Percentiles rank a stretch among this genome's conserved stretches.
phyloP scores from a whole-genome alignment of 2,329 filamentous ascomycete genomes.

The Pseudophaeomoniella oleicola region DNA sequence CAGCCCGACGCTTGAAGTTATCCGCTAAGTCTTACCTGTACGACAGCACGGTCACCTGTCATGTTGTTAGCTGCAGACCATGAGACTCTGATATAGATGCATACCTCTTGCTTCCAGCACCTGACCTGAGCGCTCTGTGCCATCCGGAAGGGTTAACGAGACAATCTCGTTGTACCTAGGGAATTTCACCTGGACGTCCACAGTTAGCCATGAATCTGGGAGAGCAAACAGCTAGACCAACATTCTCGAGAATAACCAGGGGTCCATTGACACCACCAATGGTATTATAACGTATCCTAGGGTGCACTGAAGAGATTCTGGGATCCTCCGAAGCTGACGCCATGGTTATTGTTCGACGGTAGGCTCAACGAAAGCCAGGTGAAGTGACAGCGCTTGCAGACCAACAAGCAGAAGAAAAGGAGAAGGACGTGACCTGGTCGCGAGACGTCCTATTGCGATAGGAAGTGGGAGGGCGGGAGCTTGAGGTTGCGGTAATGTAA shows the following conservation, averaged over 20 bases:
- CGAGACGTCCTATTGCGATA: too few species aligned
- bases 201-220: too few species aligned
- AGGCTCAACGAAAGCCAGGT: too few species aligned
- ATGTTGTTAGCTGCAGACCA: background rate
- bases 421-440: too few species aligned
- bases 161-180: constrained; percentile 97
- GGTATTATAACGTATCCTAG: constrained; percentile 87
- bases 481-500: background rate
- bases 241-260: constrained; percentile 93
- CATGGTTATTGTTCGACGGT: constrained; percentile 15
- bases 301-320: constrained; percentile 42
- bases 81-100: constrained; percentile 6
- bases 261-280: constrained; percentile 96
- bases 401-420: too few species aligned
- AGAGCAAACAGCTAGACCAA: constrained; percentile 30
- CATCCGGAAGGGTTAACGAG: constrained; percentile 87
- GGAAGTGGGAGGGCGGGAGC: background rate
- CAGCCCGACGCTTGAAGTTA: constrained; percentile 5
- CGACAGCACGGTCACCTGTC: constrained; percentile 78
- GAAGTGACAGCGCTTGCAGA: too few species aligned
- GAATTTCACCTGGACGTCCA: constrained; percentile 90
- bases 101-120: constrained; percentile 94
- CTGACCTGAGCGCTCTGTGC: constrained; percentile 82
- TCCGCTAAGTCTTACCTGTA: constrained; percentile 52
- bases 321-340: constrained; percentile 26